Base-by-base conservation (phyloP, 108 stramenopile species). In the Stephanodiscus triporus region DNA sequence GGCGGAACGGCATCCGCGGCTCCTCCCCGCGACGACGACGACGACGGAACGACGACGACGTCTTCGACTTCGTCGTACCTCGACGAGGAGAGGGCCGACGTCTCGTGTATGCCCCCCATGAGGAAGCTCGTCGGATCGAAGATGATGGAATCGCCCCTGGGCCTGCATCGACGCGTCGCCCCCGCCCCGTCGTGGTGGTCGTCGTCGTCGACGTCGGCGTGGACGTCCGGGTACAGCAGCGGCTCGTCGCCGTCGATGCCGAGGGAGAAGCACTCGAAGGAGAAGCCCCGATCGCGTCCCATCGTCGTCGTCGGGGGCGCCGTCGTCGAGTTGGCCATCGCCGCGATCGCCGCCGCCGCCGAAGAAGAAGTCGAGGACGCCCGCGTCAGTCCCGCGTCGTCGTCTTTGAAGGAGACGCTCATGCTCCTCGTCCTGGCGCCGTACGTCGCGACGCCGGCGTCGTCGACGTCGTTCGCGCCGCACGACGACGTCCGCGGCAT, bases 61-160 rank as follows among this genome's bases (percentile, higher is more conserved):
- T n/a, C n/a, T n/a, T n/a, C n/a, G n/a, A n/a, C n/a, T n/a, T 59
- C 78, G 60, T 45, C 43, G 43, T 45, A 45, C 43, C 43, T 14
- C 43, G 43, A 45, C 43, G 43, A 40, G 3, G 85, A 57, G 2
- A 95, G 70, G 16, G 90, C 91, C 30, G 73, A 90, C 72, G 85
- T 81, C 62, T 96, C 95, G 76, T 94, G 93, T 62, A 96, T 92
- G 49, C 95, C 95, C 27, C 92, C 92, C 50, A 94, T 93, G 30
- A 85, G 88, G 71, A 96, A 96, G 73, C 88, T 91, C 11, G 72
- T 68, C 17, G 95, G 92, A 57, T 96, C 95, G 79, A 94, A 96
- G 65, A 96, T 96, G 17, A 96, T 91, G 20, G 92, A 94, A 54
- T 96, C 92, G n/a, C 95, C 95, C 68, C 95, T 82, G 8, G 83